Percentiles rank a stretch among this genome's conserved stretches.
phyloP scores from a whole-genome alignment of 257 asterid genomes.

The Nicotiana paniculata region DNA sequence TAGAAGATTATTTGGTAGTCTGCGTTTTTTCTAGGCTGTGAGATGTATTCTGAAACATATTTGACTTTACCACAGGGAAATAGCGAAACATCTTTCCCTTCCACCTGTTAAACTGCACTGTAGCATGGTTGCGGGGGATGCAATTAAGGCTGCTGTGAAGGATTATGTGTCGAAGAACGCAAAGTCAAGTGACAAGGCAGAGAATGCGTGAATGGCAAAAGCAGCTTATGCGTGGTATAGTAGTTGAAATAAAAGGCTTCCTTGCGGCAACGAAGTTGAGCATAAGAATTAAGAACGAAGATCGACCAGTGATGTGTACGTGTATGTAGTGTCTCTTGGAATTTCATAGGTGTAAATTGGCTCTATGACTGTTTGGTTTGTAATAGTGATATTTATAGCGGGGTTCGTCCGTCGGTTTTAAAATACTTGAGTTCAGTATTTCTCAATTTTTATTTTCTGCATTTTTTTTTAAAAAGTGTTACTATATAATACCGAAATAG shows the following conservation, averaged over 20 bases:
- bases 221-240: conserved; percentile 35
- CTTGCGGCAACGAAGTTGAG: not conserved
- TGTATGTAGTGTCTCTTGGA: not conserved
- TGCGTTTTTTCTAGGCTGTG: not conserved
- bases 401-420: not conserved
- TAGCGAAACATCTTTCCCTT: conserved; percentile 89
- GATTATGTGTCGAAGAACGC: conserved; percentile 67
- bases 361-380: not conserved
- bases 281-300: not conserved
- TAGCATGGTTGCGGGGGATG: conserved; percentile 99
- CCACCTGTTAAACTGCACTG: conserved; percentile 95
- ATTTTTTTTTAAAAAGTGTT: no score
- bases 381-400: no score
- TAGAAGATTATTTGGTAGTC: not conserved
- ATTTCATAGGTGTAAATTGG: not conserved
- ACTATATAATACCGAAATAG: no score
- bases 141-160: conserved; percentile 85
- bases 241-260: not conserved
- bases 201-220: conserved; percentile 18
- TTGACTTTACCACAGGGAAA: conserved; percentile 49
- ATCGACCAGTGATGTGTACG: not conserved
- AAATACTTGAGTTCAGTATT: no score
- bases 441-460: no score
- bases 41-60: not conserved
- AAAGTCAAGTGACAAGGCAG: conserved; percentile 24